Conservation (phyloP, 208 protist genomes). For the Trypanosoma rangeli region DNA sequence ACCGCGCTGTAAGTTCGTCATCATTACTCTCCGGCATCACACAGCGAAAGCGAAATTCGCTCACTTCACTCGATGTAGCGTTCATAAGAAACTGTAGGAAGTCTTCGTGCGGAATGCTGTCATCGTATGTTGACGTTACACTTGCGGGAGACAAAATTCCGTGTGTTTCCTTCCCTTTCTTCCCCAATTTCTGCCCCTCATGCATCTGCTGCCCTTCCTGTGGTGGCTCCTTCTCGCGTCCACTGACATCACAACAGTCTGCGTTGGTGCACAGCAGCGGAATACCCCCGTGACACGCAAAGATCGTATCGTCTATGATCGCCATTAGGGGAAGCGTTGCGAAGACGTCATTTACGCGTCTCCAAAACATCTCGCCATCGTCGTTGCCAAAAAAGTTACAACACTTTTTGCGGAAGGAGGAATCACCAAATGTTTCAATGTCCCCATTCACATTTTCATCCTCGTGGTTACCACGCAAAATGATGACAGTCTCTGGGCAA, state of each 20-base stretch:
- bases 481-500: conserved; percentile 59
- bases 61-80: conserved; percentile 1
- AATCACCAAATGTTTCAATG: conserved; percentile 44
- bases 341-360: conserved; percentile 71
- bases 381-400: conserved; percentile 54
- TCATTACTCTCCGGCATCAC: conserved; percentile 25
- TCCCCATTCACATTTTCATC: conserved; percentile 73
- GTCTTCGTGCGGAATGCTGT: conserved; percentile 28
- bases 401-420: conserved; percentile 62
- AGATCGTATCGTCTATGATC: conserved; percentile 80
- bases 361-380: conserved; percentile 66
- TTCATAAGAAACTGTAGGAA: conserved; percentile 33
- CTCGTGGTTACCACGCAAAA: conserved; percentile 91
- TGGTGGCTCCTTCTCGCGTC: neutral
- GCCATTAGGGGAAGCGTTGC: conserved; percentile 70
- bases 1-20: conserved; percentile 12
- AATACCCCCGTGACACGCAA: conserved; percentile 89
- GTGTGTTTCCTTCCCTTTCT: neutral
- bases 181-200: neutral
- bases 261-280: conserved; percentile 36
- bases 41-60: conserved; percentile 30
- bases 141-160: neutral
- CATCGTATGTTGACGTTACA: neutral
- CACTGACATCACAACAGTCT: neutral
- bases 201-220: neutral